Evolutionary conservation across 495 filamentous ascomycete species (phyloP).

Genomic region (Cercophora samala): DNA sequence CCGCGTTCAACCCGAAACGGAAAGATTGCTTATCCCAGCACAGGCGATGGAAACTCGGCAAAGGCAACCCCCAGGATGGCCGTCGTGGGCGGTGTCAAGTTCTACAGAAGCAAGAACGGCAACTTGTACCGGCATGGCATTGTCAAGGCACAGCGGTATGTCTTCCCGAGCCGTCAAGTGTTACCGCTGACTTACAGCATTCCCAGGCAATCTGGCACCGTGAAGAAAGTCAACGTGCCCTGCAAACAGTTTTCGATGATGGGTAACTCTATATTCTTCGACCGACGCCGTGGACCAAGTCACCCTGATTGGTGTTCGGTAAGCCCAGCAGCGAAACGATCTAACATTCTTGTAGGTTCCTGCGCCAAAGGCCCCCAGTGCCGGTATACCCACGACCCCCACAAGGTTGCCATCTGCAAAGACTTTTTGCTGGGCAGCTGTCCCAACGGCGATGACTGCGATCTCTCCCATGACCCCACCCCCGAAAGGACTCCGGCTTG

Average conservation of each 20-base stretch:
- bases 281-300: constrained; percentile 29
- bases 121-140: constrained; percentile 79
- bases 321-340: constrained; percentile 28
- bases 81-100: constrained; percentile 75
- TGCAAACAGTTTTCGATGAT: constrained; percentile 90
- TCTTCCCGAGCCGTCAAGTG: constrained; percentile 13
- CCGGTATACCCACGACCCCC: constrained; percentile 78
- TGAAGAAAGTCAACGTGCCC: constrained; percentile 70
- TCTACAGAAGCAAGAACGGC: constrained; percentile 85
- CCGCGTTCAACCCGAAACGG: constrained; percentile 5
- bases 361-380: constrained; percentile 79
- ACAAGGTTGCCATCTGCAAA: constrained; percentile 89
- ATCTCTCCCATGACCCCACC: constrained; percentile 87
- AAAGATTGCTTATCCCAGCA: constrained; percentile 44
- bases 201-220: constrained; percentile 40
- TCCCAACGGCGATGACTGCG: constrained; percentile 74
- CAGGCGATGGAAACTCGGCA: constrained; percentile 61
- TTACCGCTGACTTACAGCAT: constrained; percentile 27
- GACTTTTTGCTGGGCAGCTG: constrained; percentile 79
- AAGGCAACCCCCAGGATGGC: constrained; percentile 76
- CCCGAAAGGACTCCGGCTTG: constrained; percentile 84
- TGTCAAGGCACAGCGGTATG: constrained; percentile 65
- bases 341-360: constrained; percentile 57
- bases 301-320: constrained; percentile 27
- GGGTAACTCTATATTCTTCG: constrained; percentile 63